phyloP scores from a whole-genome alignment of 805 yeast genomes.

The Candida odintsovae region DNA sequence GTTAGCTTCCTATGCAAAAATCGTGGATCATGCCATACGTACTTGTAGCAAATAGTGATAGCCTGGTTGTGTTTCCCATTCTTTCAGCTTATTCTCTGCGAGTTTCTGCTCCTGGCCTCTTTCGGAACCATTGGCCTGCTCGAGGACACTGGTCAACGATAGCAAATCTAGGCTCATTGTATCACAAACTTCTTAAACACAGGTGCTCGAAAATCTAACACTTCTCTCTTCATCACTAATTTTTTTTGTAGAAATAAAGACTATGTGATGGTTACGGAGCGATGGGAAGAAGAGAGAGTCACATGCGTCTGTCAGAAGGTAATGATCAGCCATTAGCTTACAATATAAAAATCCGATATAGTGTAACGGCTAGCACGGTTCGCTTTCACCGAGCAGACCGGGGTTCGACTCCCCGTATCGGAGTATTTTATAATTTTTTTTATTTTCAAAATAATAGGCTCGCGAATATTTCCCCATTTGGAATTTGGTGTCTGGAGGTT shows the following conservation, averaged over 20 bases:
- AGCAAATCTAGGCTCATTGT: conserved; percentile 12
- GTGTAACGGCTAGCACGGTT: conserved; percentile 82
- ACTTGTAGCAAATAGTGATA: conserved; percentile 52
- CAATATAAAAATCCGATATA: conserved; percentile 67
- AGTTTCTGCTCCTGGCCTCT: conserved; percentile 46
- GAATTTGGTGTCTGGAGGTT: conserved; percentile 62
- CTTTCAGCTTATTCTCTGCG: conserved; percentile 66
- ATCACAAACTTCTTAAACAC: background rate
- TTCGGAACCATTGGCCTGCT: conserved; percentile 45
- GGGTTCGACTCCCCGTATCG: conserved; percentile 89
- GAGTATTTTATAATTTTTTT: conserved; percentile 34
- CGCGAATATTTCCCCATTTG: too few relatives aligned
- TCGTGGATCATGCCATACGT: background rate
- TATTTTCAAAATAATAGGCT: too few relatives aligned
- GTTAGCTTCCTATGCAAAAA: conserved; percentile 7
- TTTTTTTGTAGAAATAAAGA: too few relatives aligned
- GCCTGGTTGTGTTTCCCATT: conserved; percentile 64
- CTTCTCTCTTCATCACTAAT: too few relatives aligned
- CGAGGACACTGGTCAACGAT: conserved; percentile 28
- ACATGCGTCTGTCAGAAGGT: background rate
- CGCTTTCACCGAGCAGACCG: conserved; percentile 82
- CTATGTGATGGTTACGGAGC: too few relatives aligned
- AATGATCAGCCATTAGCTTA: conserved; percentile 29
- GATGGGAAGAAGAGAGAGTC: background rate
- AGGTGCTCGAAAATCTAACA: too few relatives aligned